Percentiles rank a stretch among this genome's conserved stretches.
Conservation (phyloP, 2,329 filamentous ascomycete genomes). For the Sphaerulina musiva region DNA sequence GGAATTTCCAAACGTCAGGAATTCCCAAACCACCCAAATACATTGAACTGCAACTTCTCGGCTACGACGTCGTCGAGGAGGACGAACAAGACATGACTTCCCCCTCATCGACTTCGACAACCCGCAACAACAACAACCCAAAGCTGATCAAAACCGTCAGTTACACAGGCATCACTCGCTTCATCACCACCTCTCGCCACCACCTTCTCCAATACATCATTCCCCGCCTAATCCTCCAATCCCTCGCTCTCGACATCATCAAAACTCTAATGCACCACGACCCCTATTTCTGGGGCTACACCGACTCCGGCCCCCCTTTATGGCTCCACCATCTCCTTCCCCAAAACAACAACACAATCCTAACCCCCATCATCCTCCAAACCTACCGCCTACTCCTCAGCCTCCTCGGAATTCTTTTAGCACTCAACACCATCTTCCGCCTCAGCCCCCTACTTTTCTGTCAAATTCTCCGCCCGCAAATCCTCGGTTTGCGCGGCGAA, state of each 20-base stretch:
- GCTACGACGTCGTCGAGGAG: conserved; percentile 16
- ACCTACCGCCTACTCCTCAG: conserved; percentile 53
- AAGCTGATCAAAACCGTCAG: conserved; percentile 11
- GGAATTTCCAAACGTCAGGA: conserved; percentile 52
- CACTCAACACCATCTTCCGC: conserved; percentile 56
- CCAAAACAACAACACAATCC: conserved; percentile 35
- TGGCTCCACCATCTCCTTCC: conserved; percentile 38
- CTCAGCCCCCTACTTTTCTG: conserved; percentile 56
- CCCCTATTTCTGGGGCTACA: conserved; percentile 61
- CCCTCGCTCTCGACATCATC: conserved; percentile 62
- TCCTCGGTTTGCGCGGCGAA: conserved; percentile 55
- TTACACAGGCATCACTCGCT: conserved; percentile 35
- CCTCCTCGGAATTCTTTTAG: conserved; percentile 51
- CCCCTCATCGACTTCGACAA: too few species aligned
- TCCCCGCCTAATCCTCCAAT: conserved; percentile 48
- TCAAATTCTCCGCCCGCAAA: conserved; percentile 52
- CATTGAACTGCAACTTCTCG: conserved; percentile 36
- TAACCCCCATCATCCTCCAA: conserved; percentile 44
- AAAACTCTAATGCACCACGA: conserved; percentile 67
- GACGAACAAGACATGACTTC: conserved; percentile 3
- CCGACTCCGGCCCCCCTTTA: conserved; percentile 33
- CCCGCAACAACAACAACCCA: neutral
- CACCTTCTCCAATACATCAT: conserved; percentile 33
- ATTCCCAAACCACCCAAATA: conserved; percentile 39
- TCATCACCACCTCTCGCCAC: conserved; percentile 26